A percentile compares a stretch with the other conserved stretches of the same genome.
Conservation (phyloP, 2,329 filamentous ascomycete genomes). For the Nectriaceae sp. region DNA sequence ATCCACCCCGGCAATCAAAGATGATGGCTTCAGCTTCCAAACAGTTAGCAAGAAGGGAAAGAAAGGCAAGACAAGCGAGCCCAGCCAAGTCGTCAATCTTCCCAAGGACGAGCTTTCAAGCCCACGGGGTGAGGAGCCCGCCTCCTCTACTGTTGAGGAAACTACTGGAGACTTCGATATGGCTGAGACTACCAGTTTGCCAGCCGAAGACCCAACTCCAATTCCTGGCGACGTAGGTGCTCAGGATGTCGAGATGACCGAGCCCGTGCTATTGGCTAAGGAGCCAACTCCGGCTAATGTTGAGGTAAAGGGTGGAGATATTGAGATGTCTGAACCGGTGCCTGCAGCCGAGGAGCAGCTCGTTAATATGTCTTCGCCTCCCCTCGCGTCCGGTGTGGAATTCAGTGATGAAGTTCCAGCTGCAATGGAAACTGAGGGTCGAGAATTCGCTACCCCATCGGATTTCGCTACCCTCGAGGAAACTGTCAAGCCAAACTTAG, state of each 20-base stretch:
- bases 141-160: neutral
- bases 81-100: constrained; percentile 15
- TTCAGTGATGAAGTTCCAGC: too few relatives aligned
- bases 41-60: constrained; percentile 26
- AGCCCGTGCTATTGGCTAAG: neutral
- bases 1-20: neutral
- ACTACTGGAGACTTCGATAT: neutral
- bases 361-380: too few relatives aligned
- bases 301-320: neutral
- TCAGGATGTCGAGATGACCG: constrained; percentile 5
- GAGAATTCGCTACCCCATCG: too few relatives aligned
- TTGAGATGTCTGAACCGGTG: neutral
- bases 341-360: neutral
- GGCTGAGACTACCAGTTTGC: neutral
- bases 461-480: neutral
- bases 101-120: neutral
- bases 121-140: neutral
- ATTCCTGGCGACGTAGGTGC: neutral
- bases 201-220: neutral
- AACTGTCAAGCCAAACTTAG: neutral
- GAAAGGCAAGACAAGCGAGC: constrained; percentile 35
- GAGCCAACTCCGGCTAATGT: neutral
- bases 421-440: too few relatives aligned
- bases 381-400: too few relatives aligned
- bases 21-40: neutral